Evolutionary conservation across 2,329 filamentous ascomycete genomes (phyloP), one percentile per base, ranked within the genome.

Genomic region (Immersiporthe knoxdaviesiana): DNA sequence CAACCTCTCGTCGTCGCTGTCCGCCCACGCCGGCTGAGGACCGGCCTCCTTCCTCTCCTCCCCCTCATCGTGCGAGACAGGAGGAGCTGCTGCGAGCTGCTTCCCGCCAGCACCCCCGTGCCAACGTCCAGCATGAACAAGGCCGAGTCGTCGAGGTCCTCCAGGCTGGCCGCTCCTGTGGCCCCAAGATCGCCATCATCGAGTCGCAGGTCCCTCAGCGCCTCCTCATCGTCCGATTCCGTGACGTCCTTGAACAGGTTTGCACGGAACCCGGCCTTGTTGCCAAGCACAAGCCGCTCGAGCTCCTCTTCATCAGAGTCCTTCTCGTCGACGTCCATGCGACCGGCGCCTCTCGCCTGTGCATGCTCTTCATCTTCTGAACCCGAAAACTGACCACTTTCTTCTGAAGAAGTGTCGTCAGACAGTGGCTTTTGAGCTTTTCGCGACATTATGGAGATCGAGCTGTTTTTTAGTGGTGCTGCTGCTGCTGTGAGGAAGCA

Each of bases 1-100:
- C 72, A 97, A 83, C 66, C 92, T 88, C 77, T 98, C 96, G 77
- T 99, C 96, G 75, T 99, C 96, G 79, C 94, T 98, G 78, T 99
- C 96, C 74, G 94, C 90, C 96, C 96, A 99, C 1, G 89, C 92
- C 2, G 90, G 85, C 27, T 83, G 82, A 56, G 85, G 82, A 8
- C 73, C 72, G 8, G 73, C 66, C 50, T 72, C 70, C 12, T 67
- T 64, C 0, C 65, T 72, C 68, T 21, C 66, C 7, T 71, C 71
- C 12, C 66, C 65, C 0, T 66, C 72, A 68, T 16, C 67, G 10
- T 68, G 63, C 27, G 74, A 72, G 7, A 69, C 74, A 47, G 79
- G 77, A 47, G 79, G 77, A 11, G 44, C 44, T 7, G 76, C 67
- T 12, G 74, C 66, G 14, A 78, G 74, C 37, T 81, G 74, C 35